phyloP scores from a whole-genome alignment of 805 yeast genomes.

The Metschnikowia bowlesiae region DNA sequence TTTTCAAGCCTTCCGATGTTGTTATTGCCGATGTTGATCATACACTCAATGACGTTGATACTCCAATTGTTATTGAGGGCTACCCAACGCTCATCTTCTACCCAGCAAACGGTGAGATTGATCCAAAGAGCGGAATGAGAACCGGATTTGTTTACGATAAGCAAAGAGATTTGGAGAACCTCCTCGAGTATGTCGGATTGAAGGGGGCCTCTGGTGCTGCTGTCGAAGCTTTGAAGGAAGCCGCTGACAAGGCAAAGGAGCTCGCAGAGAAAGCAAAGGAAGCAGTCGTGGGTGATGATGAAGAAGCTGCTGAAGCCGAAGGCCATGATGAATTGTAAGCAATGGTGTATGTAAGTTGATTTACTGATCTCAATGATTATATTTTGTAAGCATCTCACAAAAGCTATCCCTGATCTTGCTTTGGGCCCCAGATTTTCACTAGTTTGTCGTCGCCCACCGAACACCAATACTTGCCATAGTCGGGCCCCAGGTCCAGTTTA shows the following conservation, averaged over 20 bases:
- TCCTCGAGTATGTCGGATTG: constrained; percentile 67
- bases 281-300: constrained; percentile 10
- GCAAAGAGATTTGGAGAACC: constrained; percentile 66
- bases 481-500: constrained; percentile 19
- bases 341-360: neutral
- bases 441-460: constrained; percentile 80
- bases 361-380: neutral
- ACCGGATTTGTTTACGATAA: constrained; percentile 60
- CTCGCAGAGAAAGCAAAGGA: constrained; percentile 27
- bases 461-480: constrained; percentile 56
- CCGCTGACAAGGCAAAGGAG: constrained; percentile 14
- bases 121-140: constrained; percentile 41
- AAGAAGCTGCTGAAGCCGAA: constrained; percentile 12
- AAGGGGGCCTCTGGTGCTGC: constrained; percentile 54
- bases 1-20: constrained; percentile 55
- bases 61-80: constrained; percentile 62
- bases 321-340: constrained; percentile 39
- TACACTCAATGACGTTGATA: constrained; percentile 81
- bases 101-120: constrained; percentile 63
- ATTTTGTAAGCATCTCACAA: neutral
- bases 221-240: constrained; percentile 35
- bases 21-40: constrained; percentile 85
- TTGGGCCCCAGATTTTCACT: constrained; percentile 62
- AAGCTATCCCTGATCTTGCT: neutral
- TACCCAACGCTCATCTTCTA: constrained; percentile 90